Percentiles rank a stretch among this genome's conserved stretches.
phyloP scores from a whole-genome alignment of 2,329 filamentous ascomycete genomes.

The Trichoderma sp. region DNA sequence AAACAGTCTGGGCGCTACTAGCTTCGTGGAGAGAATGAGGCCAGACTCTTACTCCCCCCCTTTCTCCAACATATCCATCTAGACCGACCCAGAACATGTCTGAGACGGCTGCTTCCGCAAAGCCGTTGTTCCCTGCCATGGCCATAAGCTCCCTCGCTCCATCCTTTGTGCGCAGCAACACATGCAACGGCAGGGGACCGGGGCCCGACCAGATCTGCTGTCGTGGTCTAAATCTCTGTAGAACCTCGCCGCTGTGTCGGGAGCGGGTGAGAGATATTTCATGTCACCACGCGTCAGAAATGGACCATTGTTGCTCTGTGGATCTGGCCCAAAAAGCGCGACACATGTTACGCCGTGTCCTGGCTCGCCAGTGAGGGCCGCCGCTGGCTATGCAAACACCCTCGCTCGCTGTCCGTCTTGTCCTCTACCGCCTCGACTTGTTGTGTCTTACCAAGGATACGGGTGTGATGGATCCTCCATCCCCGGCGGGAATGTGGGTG shows the following conservation, averaged over 20 bases:
- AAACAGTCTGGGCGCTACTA: background rate
- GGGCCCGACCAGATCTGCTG: slow-evolving; percentile 20
- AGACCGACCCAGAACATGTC: background rate
- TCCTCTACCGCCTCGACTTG: slow-evolving; percentile 12
- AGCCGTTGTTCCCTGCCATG: background rate
- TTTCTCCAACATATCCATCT: background rate
- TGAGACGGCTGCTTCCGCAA: slow-evolving; percentile 13
- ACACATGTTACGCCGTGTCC: slow-evolving; percentile 6
- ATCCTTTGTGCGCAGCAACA: slow-evolving; percentile 18
- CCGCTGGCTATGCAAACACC: slow-evolving; percentile 20
- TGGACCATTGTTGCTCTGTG: background rate
- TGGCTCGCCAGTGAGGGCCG: slow-evolving; percentile 11
- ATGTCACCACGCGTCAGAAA: slow-evolving; percentile 4
- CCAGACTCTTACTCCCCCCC: background rate
- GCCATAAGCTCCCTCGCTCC: slow-evolving; percentile 14
- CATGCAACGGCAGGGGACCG: slow-evolving; percentile 12
- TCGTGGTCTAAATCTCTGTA: slow-evolving; percentile 19
- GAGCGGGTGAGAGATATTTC: slow-evolving; percentile 8
- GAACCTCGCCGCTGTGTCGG: slow-evolving; percentile 20
- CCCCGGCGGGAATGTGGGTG: background rate
- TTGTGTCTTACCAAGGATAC: slow-evolving; percentile 7
- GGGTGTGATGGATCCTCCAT: background rate
- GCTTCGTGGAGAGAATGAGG: background rate
- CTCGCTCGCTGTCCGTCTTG: slow-evolving; percentile 11
- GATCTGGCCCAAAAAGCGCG: slow-evolving; percentile 6